A percentile compares a stretch with the other conserved stretches of the same genome.
phyloP scores from a whole-genome alignment of 768 basidiomycete genomes.

The Xerocomellus amylosporus region DNA sequence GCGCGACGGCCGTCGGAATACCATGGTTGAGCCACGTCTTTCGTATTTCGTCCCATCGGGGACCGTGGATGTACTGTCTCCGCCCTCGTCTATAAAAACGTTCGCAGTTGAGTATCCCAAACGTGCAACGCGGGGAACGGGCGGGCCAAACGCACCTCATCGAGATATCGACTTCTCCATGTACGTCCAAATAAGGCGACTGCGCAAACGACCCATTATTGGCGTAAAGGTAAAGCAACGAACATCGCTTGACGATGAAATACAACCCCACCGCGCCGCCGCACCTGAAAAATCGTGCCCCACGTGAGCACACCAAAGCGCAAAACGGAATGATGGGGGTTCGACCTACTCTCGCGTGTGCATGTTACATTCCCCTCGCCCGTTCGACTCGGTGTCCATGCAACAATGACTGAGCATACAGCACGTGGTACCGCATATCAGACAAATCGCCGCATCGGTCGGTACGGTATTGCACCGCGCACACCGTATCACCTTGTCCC shows the following conservation, averaged over 20 bases:
- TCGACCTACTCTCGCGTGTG: conserved; percentile 86
- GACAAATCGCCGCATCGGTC: conserved; percentile 83
- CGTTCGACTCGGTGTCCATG: conserved; percentile 51
- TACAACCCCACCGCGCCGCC: conserved; percentile 87
- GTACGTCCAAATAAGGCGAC: conserved; percentile 90
- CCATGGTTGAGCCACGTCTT: conserved; percentile 89
- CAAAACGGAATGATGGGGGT: not conserved
- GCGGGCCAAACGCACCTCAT: conserved; percentile 74
- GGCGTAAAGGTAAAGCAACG: conserved; percentile 84
- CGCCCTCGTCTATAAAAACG: conserved; percentile 65
- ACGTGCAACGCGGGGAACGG: too few species aligned
- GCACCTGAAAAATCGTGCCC: conserved; percentile 53
- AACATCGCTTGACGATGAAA: conserved; percentile 89
- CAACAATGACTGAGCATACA: conserved; percentile 96
- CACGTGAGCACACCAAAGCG: not conserved
- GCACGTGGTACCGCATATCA: conserved; percentile 82
- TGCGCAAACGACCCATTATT: conserved; percentile 85
- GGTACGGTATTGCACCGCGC: conserved; percentile 75
- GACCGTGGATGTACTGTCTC: conserved; percentile 80
- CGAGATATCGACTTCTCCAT: conserved; percentile 89
- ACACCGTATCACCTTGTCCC: conserved; percentile 74
- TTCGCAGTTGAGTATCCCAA: not conserved
- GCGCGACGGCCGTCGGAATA: conserved; percentile 85
- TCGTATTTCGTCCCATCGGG: conserved; percentile 88
- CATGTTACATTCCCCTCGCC: conserved; percentile 90